These are phyloP conservation scores for Xylaria sp. DNA, from an alignment of 2,329 filamentous ascomycete genomes.

Conservation along the genomic window DNA sequence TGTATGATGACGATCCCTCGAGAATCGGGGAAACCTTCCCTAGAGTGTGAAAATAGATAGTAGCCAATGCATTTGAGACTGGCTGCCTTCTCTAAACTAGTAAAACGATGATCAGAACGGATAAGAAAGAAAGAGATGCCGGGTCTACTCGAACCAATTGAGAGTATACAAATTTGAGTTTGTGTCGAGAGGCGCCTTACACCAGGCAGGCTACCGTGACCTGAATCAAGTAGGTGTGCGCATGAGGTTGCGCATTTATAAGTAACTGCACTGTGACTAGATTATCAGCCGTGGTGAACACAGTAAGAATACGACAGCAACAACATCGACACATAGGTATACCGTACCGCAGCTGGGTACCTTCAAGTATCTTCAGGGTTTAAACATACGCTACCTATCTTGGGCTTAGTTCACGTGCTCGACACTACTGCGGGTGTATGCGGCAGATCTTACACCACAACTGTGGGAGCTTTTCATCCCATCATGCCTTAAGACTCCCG, in stretches of 20 bases:
- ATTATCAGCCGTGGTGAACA: constrained; percentile 18
- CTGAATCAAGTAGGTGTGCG: no score
- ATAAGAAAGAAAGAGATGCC: constrained; percentile 22
- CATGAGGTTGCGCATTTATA: neutral
- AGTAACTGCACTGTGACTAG: constrained; percentile 23
- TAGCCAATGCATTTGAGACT: constrained; percentile 5
- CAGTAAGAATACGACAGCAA: constrained; percentile 23
- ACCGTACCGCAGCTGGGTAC: constrained; percentile 7
- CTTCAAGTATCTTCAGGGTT: constrained; percentile 13
- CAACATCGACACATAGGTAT: neutral
- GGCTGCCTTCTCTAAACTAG: neutral
- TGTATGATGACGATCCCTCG: neutral
- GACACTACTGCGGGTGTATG: constrained; percentile 23
- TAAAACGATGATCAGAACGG: constrained; percentile 32
- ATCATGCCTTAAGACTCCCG: constrained; percentile 19
- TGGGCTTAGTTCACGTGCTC: constrained; percentile 27
- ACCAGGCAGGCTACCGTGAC: neutral
- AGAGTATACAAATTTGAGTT: neutral
- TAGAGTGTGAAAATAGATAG: neutral
- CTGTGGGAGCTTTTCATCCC: constrained; percentile 34
- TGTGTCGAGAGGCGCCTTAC: neutral
- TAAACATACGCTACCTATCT: constrained; percentile 14
- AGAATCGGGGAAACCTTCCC: neutral
- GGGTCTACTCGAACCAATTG: neutral
- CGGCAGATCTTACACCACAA: constrained; percentile 29